Conservation (phyloP, 179 eudicot species). For the Sideroxylon spinosum region DNA sequence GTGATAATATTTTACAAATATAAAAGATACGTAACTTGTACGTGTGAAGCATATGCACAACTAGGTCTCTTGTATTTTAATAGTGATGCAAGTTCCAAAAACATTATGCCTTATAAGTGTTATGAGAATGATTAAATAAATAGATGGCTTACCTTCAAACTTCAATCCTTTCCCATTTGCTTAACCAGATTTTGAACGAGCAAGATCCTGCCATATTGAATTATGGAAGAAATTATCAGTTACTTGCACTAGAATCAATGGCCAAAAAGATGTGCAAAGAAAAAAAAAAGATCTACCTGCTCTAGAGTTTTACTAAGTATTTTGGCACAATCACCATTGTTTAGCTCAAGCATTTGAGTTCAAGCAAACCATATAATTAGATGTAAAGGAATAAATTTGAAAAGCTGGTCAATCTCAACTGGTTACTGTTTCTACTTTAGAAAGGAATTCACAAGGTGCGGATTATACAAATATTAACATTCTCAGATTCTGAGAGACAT, state of each 20-base stretch:
- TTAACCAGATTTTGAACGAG: constrained; percentile 18
- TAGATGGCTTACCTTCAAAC: constrained; percentile 29
- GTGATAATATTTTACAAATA: background rate
- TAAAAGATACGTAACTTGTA: too few relatives aligned
- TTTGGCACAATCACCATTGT: constrained; percentile 33
- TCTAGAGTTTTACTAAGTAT: constrained; percentile 47
- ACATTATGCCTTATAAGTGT: too few relatives aligned
- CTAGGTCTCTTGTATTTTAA: background rate
- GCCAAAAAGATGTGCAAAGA: background rate
- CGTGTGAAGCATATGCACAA: background rate
- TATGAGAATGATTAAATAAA: background rate
- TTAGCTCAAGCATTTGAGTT: constrained; percentile 41
- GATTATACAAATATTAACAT: constrained; percentile 28
- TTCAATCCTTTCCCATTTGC: constrained; percentile 22
- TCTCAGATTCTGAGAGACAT: constrained; percentile 37
- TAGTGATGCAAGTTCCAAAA: too few relatives aligned
- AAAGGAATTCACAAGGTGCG: background rate
- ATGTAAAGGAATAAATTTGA: background rate
- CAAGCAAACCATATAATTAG: background rate
- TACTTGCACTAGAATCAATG: background rate
- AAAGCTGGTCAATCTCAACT: constrained; percentile 1
- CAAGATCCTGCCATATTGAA: constrained; percentile 28
- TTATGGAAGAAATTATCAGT: background rate
- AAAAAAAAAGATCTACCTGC: constrained; percentile 32
- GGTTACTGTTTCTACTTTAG: background rate